A percentile compares a stretch with the other conserved stretches of the same genome.
These are phyloP conservation scores for Botrytis elliptica DNA, from an alignment of 2,329 filamentous ascomycete genomes.

Conservation along the genomic window DNA sequence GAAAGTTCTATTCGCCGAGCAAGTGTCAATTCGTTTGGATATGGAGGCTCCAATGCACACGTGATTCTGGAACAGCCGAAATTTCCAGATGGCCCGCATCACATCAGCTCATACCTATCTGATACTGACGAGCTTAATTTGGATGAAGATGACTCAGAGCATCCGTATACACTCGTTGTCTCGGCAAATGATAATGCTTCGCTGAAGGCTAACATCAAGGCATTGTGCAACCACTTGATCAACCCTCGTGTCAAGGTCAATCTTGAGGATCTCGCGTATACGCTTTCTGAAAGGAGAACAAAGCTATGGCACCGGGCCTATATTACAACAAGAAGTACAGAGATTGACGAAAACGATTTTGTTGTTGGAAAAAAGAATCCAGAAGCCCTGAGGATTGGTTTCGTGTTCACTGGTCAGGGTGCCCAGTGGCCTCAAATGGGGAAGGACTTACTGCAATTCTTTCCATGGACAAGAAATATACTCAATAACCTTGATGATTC, in stretches of 20 bases:
- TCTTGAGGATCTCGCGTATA: slow-evolving; percentile 30
- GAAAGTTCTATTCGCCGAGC: slow-evolving; percentile 45
- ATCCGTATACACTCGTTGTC: neutral
- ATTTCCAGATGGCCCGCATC: neutral
- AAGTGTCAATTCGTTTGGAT: slow-evolving; percentile 40
- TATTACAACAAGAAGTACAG: neutral
- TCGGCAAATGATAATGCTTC: slow-evolving; percentile 22
- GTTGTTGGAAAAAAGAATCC: neutral
- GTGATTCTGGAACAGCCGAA: slow-evolving; percentile 18
- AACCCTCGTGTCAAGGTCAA: slow-evolving; percentile 16
- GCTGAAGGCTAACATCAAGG: slow-evolving; percentile 10
- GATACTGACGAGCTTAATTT: slow-evolving; percentile 10
- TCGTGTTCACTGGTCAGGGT: slow-evolving; percentile 34
- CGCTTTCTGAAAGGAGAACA: slow-evolving; percentile 29
- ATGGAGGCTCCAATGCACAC: slow-evolving; percentile 37
- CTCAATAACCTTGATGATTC: neutral
- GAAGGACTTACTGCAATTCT: slow-evolving; percentile 23
- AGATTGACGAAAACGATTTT: neutral
- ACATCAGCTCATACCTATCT: slow-evolving; percentile 1
- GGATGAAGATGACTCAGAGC: slow-evolving; percentile 9
- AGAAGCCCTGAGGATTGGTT: neutral
- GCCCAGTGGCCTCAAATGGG: slow-evolving; percentile 33
- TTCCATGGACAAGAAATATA: neutral
- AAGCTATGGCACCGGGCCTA: slow-evolving; percentile 22
- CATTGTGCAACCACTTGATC: slow-evolving; percentile 14